Conservation (phyloP, 352 stramenopile genomes). For the Phytophthora macrochlamydospora region DNA sequence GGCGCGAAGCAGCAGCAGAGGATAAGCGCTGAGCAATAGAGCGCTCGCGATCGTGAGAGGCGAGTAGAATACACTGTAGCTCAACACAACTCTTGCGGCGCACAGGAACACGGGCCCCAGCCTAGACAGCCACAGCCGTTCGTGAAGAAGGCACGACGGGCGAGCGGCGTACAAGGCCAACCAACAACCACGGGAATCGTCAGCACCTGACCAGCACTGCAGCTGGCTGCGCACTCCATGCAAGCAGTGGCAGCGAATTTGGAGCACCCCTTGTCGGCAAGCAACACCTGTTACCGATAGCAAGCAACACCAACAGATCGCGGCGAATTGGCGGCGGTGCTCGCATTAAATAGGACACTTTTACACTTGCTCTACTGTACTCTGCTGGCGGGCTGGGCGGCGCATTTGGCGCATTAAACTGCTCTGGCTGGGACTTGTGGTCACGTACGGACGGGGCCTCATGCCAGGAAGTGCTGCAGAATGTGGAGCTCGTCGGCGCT, state of each 20-base stretch:
- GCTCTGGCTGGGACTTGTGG: neutral
- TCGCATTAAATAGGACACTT: neutral
- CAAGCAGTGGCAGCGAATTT: too few species aligned
- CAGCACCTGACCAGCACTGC: too few species aligned
- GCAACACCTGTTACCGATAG: conserved; percentile 1
- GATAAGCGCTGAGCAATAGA: neutral
- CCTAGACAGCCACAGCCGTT: too few species aligned
- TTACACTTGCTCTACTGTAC: neutral
- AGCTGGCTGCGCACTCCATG: too few species aligned
- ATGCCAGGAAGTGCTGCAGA: conserved; percentile 46
- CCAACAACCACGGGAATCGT: too few species aligned
- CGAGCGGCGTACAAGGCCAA: too few species aligned
- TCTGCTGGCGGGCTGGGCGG: neutral
- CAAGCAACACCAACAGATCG: neutral
- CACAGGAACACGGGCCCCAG: too few species aligned
- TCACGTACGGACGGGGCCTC: conserved; percentile 10
- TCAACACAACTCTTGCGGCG: neutral
- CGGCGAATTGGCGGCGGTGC: neutral
- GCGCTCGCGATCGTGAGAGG: neutral
- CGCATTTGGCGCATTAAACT: neutral
- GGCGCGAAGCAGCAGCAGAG: conserved; percentile 4
- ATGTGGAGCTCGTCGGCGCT: conserved; percentile 48
- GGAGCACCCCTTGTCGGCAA: neutral
- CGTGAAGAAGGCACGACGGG: too few species aligned
- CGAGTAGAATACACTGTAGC: neutral